A percentile compares a stretch with the other conserved stretches of the same genome.
These are phyloP conservation scores for Laguncularia racemosa DNA, from an alignment of 345 rosid species.

Conservation along the genomic window DNA sequence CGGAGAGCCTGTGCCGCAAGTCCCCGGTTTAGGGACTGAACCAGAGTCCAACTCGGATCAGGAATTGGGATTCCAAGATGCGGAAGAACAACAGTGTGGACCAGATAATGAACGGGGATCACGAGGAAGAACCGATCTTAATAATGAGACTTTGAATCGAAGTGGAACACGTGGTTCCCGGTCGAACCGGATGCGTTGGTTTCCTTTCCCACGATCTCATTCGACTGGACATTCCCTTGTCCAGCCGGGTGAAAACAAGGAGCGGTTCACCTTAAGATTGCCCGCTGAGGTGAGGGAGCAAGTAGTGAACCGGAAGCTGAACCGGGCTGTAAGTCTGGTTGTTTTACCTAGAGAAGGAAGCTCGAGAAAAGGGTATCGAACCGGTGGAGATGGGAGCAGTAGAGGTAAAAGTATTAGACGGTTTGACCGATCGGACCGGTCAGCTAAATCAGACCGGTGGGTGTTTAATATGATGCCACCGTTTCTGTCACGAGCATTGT, in stretches of 20 bases:
- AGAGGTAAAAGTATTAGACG: slow-evolving; percentile 29
- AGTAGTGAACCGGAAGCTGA: slow-evolving; percentile 48
- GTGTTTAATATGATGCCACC: slow-evolving; percentile 32
- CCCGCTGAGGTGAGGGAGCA: slow-evolving; percentile 75
- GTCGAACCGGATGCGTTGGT: slow-evolving; percentile 26
- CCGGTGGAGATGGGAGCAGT: slow-evolving; percentile 28
- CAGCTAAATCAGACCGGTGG: slow-evolving; percentile 50
- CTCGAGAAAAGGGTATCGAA: slow-evolving; percentile 33
- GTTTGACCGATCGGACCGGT: slow-evolving; percentile 23
- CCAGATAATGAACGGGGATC: slow-evolving; percentile 1
- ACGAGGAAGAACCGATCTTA: slow-evolving; percentile 10
- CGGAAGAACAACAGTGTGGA: not conserved
- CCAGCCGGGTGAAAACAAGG: slow-evolving; percentile 77
- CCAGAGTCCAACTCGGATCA: slow-evolving; percentile 19
- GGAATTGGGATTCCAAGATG: slow-evolving; percentile 9
- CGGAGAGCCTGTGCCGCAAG: slow-evolving; percentile 19
- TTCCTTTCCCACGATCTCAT: slow-evolving; percentile 53
- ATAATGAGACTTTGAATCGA: slow-evolving; percentile 21
- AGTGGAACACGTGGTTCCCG: slow-evolving; percentile 47
- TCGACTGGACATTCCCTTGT: slow-evolving; percentile 88
- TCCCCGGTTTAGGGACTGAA: slow-evolving; percentile 5
- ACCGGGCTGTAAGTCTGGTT: slow-evolving; percentile 57
- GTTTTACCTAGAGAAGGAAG: slow-evolving; percentile 46
- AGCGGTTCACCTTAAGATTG: slow-evolving; percentile 68
- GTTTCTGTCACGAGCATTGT: slow-evolving; percentile 42